These are phyloP conservation scores for Penicillium ochrochloron DNA, from an alignment of 495 filamentous ascomycete genomes.

Conservation along the genomic window DNA sequence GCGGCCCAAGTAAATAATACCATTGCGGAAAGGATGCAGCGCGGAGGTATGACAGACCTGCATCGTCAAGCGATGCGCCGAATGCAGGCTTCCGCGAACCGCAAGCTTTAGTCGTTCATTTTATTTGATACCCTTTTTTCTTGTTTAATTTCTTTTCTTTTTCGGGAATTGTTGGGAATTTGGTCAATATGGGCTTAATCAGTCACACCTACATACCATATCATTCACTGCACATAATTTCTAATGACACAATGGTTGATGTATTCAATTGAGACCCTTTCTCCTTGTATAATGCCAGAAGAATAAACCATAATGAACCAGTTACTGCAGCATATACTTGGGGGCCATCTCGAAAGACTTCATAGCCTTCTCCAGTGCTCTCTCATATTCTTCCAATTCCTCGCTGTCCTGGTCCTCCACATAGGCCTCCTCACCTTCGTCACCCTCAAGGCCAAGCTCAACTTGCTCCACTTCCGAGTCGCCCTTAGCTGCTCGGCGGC, in stretches of 20 bases:
- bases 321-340: conserved; percentile 22
- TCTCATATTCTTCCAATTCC: conserved; percentile 33
- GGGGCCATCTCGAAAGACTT: conserved; percentile 31
- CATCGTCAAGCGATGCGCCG: conserved; percentile 82
- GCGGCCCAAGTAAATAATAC: conserved; percentile 49
- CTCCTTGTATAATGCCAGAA: not conserved
- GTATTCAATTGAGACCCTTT: not conserved
- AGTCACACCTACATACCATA: conserved; percentile 7
- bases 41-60: conserved; percentile 71
- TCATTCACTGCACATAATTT: conserved; percentile 25
- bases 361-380: conserved; percentile 30
- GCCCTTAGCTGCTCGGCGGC: conserved; percentile 3
- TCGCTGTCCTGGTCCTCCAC: conserved; percentile 21
- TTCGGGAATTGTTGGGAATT: conserved; percentile 14
- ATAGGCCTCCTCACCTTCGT: not conserved
- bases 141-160: conserved; percentile 13
- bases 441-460: conserved; percentile 21
- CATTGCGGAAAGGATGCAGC: conserved; percentile 77
- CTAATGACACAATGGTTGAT: conserved; percentile 13
- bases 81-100: conserved; percentile 78
- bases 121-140: conserved; percentile 27
- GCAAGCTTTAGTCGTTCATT: conserved; percentile 30
- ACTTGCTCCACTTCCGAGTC: conserved; percentile 4
- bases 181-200: conserved; percentile 7
- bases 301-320: not conserved